Evolutionary conservation across 2,329 filamentous ascomycete genomes (phyloP).

Genomic region (Trichoderma polysporum): DNA sequence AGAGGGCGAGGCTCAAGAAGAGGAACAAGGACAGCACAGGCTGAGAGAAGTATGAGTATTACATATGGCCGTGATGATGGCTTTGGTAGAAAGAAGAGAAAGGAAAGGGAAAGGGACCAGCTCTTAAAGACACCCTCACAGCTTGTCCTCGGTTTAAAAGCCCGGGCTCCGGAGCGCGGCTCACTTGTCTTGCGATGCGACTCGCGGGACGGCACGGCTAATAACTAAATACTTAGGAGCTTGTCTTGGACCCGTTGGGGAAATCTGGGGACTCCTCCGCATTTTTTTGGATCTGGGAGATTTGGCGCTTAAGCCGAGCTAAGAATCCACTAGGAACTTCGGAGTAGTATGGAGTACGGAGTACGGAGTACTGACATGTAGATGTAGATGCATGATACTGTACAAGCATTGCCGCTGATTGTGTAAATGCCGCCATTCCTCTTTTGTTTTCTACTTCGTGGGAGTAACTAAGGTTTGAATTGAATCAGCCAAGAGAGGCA

Average conservation of each 20-base stretch:
- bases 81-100: not conserved
- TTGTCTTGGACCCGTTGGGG: not conserved
- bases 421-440: no score
- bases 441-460: no score
- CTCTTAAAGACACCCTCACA: not conserved
- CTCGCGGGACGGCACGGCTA: slow-evolving; percentile 19
- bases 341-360: no score
- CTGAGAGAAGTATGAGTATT: no score
- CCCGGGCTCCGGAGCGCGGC: slow-evolving; percentile 5
- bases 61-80: not conserved
- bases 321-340: no score
- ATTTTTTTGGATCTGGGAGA: not conserved
- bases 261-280: slow-evolving; percentile 19
- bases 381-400: no score
- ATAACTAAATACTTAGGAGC: not conserved
- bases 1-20: not conserved
- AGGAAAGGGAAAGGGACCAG: not conserved
- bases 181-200: not conserved
- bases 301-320: no score
- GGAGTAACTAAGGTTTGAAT: no score
- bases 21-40: not conserved
- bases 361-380: no score
- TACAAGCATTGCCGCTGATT: no score
- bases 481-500: no score
- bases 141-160: slow-evolving; percentile 10